Conservation (phyloP, 192 early-diverging fungal genomes). For the Coemansia sp. region DNA sequence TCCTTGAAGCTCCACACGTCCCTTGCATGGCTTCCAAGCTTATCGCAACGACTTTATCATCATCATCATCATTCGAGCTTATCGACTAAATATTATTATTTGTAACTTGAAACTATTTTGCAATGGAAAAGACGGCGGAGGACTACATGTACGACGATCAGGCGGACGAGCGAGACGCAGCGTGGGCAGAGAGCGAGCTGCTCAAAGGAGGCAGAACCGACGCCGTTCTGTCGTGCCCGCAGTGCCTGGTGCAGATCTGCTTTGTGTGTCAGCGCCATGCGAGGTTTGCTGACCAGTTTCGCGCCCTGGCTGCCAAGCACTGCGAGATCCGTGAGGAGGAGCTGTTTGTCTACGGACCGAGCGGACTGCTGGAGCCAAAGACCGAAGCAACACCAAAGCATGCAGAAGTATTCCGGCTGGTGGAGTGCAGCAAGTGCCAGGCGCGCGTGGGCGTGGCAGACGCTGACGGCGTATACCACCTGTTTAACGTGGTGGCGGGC, state of each 20-base stretch:
- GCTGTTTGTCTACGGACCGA: slow-evolving; percentile 20
- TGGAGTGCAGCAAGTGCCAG: slow-evolving; percentile 37
- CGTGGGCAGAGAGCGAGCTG: slow-evolving; percentile 16
- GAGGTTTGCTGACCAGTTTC: slow-evolving; percentile 35
- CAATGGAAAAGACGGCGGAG: not conserved
- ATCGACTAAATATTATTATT: not conserved
- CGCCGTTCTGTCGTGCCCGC: slow-evolving; percentile 50
- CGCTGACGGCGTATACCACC: slow-evolving; percentile 27
- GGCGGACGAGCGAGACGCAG: slow-evolving; percentile 30
- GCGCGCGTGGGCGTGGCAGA: slow-evolving; percentile 46
- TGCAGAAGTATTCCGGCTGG: slow-evolving; percentile 20
- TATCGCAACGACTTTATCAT: too few species aligned
- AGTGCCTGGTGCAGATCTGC: slow-evolving; percentile 51
- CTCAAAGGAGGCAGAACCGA: slow-evolving; percentile 15
- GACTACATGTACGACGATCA: slow-evolving; percentile 30
- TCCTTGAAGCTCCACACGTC: not conserved
- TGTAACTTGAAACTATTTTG: not conserved
- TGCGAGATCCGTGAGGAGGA: slow-evolving; percentile 17
- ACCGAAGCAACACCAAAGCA: not conserved
- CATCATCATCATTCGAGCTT: not conserved
- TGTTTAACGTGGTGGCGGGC: slow-evolving; percentile 38
- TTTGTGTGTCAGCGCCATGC: slow-evolving; percentile 48
- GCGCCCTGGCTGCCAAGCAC: slow-evolving; percentile 30
- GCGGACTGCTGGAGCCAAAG: slow-evolving; percentile 19
- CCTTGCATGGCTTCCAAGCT: too few species aligned